Base-by-base conservation (phyloP, 768 basidiomycete genomes). In the Auriscalpium orientale region DNA sequence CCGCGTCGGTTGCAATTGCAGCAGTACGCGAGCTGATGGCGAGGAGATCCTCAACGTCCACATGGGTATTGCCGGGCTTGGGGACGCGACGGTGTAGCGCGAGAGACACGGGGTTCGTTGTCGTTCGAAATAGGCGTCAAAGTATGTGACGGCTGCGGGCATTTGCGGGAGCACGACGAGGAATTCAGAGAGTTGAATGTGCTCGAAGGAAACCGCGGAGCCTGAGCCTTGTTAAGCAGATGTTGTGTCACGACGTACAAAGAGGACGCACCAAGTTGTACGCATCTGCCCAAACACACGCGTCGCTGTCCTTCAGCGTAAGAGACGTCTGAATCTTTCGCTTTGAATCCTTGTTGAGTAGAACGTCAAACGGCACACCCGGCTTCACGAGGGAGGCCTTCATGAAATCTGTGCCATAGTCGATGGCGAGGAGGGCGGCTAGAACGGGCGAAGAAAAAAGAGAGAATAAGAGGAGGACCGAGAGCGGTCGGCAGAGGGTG, bases 381-480 rank as follows among this genome's bases (percentile, higher is more conserved):
- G 94, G 93, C 66, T 93, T 95, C 79, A 98, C 87, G 56, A 98
- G 75, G 4, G 94, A 95, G 33, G 93, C 91, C 72, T 98, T 99
- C 66, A 95, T 98, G 81, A 86, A 95, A 73, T 98, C 97, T 16
- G 91, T 82, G 67, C 97, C 97, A 81, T 97, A 98, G 83, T 99
- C 97, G 66, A 99, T 91, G 18, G 95, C 95, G 49, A 99, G 81
- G 12, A 98, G 81, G 3, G 86, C 89, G 54, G 60, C 66, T 49
- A 62, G 46, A 49, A 51, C 45, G 50, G 58, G 22, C 59, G 62
- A 62, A 57, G 66, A 48, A 58, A 62, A 59, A 53, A 64, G n/a
- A 58, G 54, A 50, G 59, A 60, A 15, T 10, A 61, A 34, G 46
- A 51, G 51, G 18, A 61, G 54, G 34, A 62, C 22, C 21, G 38